Base-by-base conservation (phyloP, 1,139 yeast genomes). In the Suhomyces atakaporum region DNA sequence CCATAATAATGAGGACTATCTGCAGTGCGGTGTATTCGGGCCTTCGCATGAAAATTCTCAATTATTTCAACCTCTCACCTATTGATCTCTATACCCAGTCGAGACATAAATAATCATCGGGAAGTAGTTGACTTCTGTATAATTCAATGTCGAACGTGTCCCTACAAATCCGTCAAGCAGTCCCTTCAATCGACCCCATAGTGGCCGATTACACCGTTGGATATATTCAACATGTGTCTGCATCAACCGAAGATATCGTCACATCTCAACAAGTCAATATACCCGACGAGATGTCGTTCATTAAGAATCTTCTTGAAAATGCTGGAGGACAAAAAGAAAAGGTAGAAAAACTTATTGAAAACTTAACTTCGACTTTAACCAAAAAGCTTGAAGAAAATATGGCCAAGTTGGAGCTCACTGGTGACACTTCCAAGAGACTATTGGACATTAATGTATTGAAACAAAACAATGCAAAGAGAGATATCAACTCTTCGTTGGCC, bases 181-280 rank as follows among this genome's bases (percentile, higher is more conserved):
- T 83, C 5, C 94, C 96, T 3, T 73, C 86, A 1, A 77, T 90
- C 35, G 97, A 92, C 51, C 81, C 90, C 2, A 80, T 89, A n/a
- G 96, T 90, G 16, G 81, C 94, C 1, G 95, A 89, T 46, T 90
- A 90, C 54, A 95, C 95, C 2, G 83, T 84, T 29, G 98, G 97
- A 1, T 90, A 89, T 53, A 79, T 87, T 40, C 82, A 84, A 44
- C 92, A 88, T 63, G 70, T 89, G 16, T 78, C 88, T 16, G 72
- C 69, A 35, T 73, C 86, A 16, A 86, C 94, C 0, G 84, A 81
- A 49, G 96, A 88, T 58, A 81, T 90, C 30, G 94, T 86, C n/a
- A 66, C 79, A 27, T 80, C 89, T 22, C 88, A 84, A 44, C 83
- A 79, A 52, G 62, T 87, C 35, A 79, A 84, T 54, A 72, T 89